Conservation (phyloP, 768 basidiomycete species). For the Epithele typhae region DNA sequence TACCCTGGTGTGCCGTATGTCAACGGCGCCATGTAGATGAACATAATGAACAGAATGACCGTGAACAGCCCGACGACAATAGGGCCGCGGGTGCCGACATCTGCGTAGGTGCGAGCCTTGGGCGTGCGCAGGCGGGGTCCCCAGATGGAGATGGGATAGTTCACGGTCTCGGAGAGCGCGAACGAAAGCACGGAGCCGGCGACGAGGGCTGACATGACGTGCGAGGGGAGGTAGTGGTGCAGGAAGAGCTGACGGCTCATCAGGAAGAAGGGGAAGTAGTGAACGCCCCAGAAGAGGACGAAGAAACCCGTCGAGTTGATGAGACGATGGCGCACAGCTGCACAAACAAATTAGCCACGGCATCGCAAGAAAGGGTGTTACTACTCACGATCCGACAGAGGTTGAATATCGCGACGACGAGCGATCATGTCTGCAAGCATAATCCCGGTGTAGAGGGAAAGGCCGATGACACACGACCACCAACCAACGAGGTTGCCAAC, state of each 20-base stretch:
- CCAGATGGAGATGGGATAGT: constrained; percentile 81
- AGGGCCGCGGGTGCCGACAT: constrained; percentile 76
- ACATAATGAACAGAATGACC: constrained; percentile 57
- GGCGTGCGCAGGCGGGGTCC: constrained; percentile 40
- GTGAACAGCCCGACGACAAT: constrained; percentile 54
- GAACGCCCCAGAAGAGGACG: constrained; percentile 88
- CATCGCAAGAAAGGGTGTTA: too few relatives aligned
- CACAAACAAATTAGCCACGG: too few relatives aligned
- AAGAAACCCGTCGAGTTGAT: constrained; percentile 98
- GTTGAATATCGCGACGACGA: constrained; percentile 76
- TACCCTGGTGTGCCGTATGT: constrained; percentile 98
- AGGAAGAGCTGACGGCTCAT: constrained; percentile 97
- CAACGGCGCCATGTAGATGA: constrained; percentile 78
- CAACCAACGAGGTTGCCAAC: constrained; percentile 93
- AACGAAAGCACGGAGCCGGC: constrained; percentile 92
- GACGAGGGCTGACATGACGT: constrained; percentile 86
- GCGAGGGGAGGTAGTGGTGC: constrained; percentile 97
- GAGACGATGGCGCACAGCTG: constrained; percentile 88
- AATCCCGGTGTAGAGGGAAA: constrained; percentile 88
- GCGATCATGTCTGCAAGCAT: constrained; percentile 87
- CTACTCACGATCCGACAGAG: constrained; percentile 81
- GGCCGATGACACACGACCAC: constrained; percentile 87
- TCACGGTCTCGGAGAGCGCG: constrained; percentile 83
- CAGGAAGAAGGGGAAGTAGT: constrained; percentile 96
- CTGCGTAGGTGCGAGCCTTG: constrained; percentile 46